phyloP scores from a whole-genome alignment of 2,329 filamentous ascomycete species.

The Alternaria incomplexa region DNA sequence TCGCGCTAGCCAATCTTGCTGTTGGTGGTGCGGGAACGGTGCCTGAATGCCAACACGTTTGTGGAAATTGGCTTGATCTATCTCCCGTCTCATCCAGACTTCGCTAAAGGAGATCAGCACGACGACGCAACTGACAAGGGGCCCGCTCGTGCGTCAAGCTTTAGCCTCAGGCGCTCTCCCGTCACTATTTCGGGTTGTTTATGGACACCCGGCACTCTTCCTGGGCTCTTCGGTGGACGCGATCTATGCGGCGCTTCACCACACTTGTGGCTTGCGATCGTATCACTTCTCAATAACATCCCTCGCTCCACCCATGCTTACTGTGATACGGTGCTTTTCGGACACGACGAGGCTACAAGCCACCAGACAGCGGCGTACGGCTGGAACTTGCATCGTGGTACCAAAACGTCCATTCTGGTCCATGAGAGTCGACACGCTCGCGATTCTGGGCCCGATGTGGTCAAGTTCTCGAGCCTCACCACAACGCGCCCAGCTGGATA shows the following conservation, averaged over 20 bases:
- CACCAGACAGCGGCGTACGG: conserved; percentile 14
- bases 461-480: conserved; percentile 1
- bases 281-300: conserved; percentile 3
- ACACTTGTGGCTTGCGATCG: conserved; percentile 6
- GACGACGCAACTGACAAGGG: conserved; percentile 3
- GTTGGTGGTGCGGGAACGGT: conserved; percentile 5
- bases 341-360: conserved; percentile 13
- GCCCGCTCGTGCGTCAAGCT: conserved; percentile 18
- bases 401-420: conserved; percentile 5
- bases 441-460: neutral
- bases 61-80: conserved; percentile 3
- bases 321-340: conserved; percentile 8
- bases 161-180: conserved; percentile 25
- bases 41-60: conserved; percentile 7
- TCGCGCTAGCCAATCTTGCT: neutral
- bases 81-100: conserved; percentile 12
- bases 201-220: neutral
- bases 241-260: conserved; percentile 2
- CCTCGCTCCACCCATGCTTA: conserved; percentile 15
- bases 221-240: conserved; percentile 5
- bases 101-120: conserved; percentile 7
- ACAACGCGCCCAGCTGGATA: neutral
- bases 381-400: conserved; percentile 1
- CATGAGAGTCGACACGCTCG: neutral
- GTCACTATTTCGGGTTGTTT: conserved; percentile 16